Evolutionary conservation across 805 yeast genomes (phyloP).

Genomic region (Yamadazyma philogaea): DNA sequence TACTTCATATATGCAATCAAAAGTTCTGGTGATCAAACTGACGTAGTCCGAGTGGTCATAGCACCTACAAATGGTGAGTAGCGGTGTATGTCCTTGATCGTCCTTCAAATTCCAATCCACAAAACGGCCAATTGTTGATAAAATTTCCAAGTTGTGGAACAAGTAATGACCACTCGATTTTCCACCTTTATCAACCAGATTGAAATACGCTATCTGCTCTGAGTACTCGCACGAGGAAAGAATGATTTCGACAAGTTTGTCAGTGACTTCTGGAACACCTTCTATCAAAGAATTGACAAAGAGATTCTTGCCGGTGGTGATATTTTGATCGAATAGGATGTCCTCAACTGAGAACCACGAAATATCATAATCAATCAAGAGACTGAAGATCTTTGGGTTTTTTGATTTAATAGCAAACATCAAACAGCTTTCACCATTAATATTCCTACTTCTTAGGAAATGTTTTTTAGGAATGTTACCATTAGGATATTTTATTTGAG

Average conservation of each 20-base stretch:
- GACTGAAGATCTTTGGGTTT: constrained; percentile 43
- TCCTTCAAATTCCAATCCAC: constrained; percentile 73
- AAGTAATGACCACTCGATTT: constrained; percentile 75
- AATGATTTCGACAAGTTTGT: constrained; percentile 43
- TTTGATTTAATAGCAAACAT: constrained; percentile 55
- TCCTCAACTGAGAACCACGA: constrained; percentile 62
- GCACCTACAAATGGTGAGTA: constrained; percentile 70
- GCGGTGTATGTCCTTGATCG: constrained; percentile 67
- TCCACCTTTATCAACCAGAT: constrained; percentile 47
- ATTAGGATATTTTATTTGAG: constrained; percentile 9
- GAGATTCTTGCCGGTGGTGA: constrained; percentile 50
- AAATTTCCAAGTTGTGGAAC: constrained; percentile 51
- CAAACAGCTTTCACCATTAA: constrained; percentile 68
- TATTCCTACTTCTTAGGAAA: constrained; percentile 24
- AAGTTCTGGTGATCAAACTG: constrained; percentile 43
- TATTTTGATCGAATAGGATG: constrained; percentile 59
- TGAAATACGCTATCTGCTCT: constrained; percentile 51
- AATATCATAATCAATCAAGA: constrained; percentile 45
- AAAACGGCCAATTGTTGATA: constrained; percentile 51
- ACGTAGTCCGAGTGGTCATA: constrained; percentile 73
- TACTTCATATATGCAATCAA: constrained; percentile 36
- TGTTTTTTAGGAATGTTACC: constrained; percentile 19
- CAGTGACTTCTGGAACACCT: constrained; percentile 46
- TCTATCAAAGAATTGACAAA: constrained; percentile 59
- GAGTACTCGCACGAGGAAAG: constrained; percentile 35